These are phyloP conservation scores for Leccinum uliginosum DNA, from an alignment of 768 basidiomycete genomes.

Conservation along the genomic window DNA sequence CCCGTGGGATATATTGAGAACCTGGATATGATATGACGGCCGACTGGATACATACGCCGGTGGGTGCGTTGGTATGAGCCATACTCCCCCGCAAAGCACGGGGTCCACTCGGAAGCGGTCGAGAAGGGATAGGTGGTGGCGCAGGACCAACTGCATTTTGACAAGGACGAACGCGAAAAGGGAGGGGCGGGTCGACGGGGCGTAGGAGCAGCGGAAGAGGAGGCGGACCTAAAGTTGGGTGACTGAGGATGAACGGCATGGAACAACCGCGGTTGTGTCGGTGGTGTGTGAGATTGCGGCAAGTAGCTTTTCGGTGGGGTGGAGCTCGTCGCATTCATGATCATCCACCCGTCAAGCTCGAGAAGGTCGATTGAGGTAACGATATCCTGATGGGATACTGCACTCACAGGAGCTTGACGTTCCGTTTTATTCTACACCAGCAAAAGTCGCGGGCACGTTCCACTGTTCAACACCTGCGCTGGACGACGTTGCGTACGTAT, in stretches of 20 bases:
- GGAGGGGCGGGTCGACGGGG: constrained; percentile 31
- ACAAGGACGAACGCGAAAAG: constrained; percentile 28
- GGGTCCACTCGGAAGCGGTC: constrained; percentile 37
- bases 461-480: constrained; percentile 76
- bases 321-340: too few species aligned
- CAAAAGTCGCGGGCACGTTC: constrained; percentile 74
- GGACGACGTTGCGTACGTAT: constrained; percentile 66
- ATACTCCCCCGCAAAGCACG: constrained; percentile 34
- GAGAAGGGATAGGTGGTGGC: constrained; percentile 23
- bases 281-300: constrained; percentile 40
- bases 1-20: constrained; percentile 41
- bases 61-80: constrained; percentile 21
- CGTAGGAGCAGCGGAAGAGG: constrained; percentile 17
- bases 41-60: constrained; percentile 14
- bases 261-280: constrained; percentile 47
- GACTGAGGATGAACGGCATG: constrained; percentile 26
- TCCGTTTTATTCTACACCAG: constrained; percentile 88
- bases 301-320: constrained; percentile 33
- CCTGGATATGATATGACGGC: constrained; percentile 23
- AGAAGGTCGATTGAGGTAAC: too few species aligned
- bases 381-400: not conserved
- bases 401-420: constrained; percentile 59
- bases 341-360: too few species aligned
- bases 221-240: constrained; percentile 21
- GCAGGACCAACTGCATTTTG: constrained; percentile 17